A percentile compares a stretch with the other conserved stretches of the same genome.
Evolutionary conservation across 2,329 filamentous ascomycete genomes (phyloP).

Genomic region (Orbilia javanica): DNA sequence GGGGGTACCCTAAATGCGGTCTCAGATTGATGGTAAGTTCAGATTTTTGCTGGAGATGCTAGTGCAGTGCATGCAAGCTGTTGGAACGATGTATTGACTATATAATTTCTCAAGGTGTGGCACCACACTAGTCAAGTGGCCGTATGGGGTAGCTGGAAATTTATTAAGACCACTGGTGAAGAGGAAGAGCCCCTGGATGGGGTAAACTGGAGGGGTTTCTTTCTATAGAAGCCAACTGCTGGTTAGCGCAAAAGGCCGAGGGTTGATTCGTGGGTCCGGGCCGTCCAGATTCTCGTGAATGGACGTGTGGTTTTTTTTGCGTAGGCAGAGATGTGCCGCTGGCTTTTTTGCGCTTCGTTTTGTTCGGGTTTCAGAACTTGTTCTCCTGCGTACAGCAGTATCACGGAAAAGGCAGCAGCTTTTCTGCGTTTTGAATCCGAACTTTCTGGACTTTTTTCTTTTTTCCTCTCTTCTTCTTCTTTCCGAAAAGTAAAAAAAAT

Average conservation of each 20-base stretch:
- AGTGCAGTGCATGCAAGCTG: slow-evolving; percentile 31
- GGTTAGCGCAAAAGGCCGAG: slow-evolving; percentile 47
- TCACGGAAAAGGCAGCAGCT: slow-evolving; percentile 57
- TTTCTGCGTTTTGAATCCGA: slow-evolving; percentile 46
- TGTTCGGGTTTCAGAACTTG: slow-evolving; percentile 50
- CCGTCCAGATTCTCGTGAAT: slow-evolving; percentile 43
- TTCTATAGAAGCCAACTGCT: slow-evolving; percentile 35
- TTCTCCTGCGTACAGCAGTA: slow-evolving; percentile 53
- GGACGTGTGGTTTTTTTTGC: slow-evolving; percentile 27
- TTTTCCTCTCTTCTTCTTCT: not conserved
- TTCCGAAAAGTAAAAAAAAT: not conserved
- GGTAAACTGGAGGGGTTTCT: slow-evolving; percentile 24
- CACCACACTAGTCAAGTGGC: slow-evolving; percentile 40
- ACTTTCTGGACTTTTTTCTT: slow-evolving; percentile 4
- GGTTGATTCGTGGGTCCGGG: slow-evolving; percentile 50
- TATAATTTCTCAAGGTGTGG: slow-evolving; percentile 57
- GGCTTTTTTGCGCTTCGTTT: slow-evolving; percentile 48
- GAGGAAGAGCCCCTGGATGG: slow-evolving; percentile 51
- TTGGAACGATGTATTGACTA: slow-evolving; percentile 54
- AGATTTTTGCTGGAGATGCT: slow-evolving; percentile 55
- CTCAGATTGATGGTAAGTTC: slow-evolving; percentile 58
- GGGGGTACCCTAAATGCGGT: slow-evolving; percentile 48
- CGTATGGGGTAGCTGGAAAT: slow-evolving; percentile 53
- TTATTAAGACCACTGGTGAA: slow-evolving; percentile 46
- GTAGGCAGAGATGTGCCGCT: slow-evolving; percentile 56